Evolutionary conservation across 2,329 filamentous ascomycete species (phyloP).

Genomic region (Aspergillus sp.): DNA sequence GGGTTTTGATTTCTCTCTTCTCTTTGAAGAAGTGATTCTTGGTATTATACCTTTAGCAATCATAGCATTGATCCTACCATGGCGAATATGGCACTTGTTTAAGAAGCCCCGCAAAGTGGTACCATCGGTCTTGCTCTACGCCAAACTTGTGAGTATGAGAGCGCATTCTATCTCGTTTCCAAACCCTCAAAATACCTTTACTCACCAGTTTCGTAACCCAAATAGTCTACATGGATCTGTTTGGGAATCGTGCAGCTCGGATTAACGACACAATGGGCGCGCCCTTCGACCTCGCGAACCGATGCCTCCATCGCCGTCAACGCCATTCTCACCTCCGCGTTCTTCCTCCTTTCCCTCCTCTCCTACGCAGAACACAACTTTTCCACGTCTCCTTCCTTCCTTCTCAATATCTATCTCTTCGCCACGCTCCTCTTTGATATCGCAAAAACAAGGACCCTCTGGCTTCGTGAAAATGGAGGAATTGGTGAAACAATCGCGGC

Average conservation of each 20-base stretch:
- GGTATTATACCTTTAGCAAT: conserved; percentile 37
- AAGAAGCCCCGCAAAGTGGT: conserved; percentile 37
- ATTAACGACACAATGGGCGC: conserved; percentile 39
- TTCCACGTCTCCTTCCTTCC: conserved; percentile 46
- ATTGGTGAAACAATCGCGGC: conserved; percentile 41
- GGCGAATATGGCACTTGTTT: conserved; percentile 37
- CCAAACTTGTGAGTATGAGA: conserved; percentile 36
- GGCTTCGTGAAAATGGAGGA: conserved; percentile 32
- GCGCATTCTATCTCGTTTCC: background rate
- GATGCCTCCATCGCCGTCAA: conserved; percentile 36
- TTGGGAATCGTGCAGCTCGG: conserved; percentile 38
- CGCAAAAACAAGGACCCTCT: conserved; percentile 47
- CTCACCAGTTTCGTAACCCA: background rate
- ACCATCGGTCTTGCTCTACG: conserved; percentile 27
- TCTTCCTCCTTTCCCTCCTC: conserved; percentile 36
- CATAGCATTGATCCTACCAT: conserved; percentile 34
- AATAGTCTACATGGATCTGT: conserved; percentile 30
- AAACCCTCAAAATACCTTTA: background rate
- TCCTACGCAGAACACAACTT: conserved; percentile 51
- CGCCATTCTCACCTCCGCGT: conserved; percentile 29
- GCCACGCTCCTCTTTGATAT: conserved; percentile 48
- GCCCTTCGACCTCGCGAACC: conserved; percentile 31
- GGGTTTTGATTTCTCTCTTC: conserved; percentile 46
- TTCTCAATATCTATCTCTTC: conserved; percentile 50
- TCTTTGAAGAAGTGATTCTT: conserved; percentile 48